Conservation (phyloP, 495 filamentous ascomycete species). For the Tuber magnatum region DNA sequence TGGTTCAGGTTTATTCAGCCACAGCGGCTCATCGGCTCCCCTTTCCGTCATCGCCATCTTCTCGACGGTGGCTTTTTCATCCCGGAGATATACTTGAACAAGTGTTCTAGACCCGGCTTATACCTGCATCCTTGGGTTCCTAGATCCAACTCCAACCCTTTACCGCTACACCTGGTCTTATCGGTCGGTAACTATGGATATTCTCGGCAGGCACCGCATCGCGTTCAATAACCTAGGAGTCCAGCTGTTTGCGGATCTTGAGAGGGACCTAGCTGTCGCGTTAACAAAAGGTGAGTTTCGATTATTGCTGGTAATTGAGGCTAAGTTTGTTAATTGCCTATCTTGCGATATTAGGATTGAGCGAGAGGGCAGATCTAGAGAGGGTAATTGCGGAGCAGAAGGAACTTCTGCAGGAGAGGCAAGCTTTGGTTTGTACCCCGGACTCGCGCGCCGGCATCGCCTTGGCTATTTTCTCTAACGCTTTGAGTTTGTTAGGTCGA, state of each 20-base stretch:
- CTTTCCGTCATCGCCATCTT: not conserved
- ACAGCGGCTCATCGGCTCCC: not conserved
- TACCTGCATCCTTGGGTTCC: not conserved
- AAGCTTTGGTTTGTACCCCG: slow-evolving; percentile 4
- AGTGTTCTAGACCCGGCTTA: not conserved
- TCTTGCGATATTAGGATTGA: slow-evolving; percentile 15
- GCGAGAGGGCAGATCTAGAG: slow-evolving; percentile 22
- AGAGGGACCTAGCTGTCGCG: slow-evolving; percentile 19
- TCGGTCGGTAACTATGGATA: slow-evolving; percentile 13
- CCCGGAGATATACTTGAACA: not conserved
- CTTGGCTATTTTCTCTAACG: not conserved
- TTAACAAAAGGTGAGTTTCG: slow-evolving; percentile 16
- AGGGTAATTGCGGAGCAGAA: slow-evolving; percentile 19
- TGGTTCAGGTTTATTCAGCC: not conserved
- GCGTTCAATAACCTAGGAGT: slow-evolving; percentile 30
- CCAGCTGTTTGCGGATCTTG: slow-evolving; percentile 27
- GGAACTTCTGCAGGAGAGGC: slow-evolving; percentile 18
- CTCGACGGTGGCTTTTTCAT: not conserved
- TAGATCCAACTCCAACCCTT: not conserved
- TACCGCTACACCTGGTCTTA: not conserved
- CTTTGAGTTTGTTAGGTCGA: not conserved
- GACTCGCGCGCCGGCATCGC: not conserved
- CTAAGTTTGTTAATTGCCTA: slow-evolving; percentile 1
- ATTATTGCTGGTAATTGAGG: not conserved
- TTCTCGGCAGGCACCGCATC: slow-evolving; percentile 28